These are phyloP conservation scores for Ramularia endophylla DNA, from an alignment of 2,329 filamentous ascomycete genomes.

Conservation along the genomic window DNA sequence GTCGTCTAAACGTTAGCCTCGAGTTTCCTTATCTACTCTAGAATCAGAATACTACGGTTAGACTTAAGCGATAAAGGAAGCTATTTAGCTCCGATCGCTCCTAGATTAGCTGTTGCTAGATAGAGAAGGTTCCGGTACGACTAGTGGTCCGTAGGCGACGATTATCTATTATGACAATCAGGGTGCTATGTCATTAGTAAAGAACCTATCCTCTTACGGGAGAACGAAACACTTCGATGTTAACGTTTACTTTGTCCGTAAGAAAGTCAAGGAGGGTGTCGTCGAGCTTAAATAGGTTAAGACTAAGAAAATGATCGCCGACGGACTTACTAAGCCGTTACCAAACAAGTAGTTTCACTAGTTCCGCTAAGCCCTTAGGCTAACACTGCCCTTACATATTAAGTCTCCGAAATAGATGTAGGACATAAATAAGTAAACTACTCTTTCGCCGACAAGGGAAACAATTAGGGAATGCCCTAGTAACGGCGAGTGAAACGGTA, in stretches of 20 bases:
- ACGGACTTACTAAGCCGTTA: slow-evolving; percentile 4
- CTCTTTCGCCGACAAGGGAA: no score
- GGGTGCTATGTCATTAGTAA: slow-evolving; percentile 5
- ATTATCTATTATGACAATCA: slow-evolving; percentile 7
- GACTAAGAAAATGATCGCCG: slow-evolving; percentile 1
- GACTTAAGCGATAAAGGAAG: slow-evolving; percentile 19
- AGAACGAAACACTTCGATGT: slow-evolving; percentile 4
- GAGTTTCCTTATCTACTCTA: slow-evolving; percentile 16
- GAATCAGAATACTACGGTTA: slow-evolving; percentile 22
- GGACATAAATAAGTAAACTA: no score
- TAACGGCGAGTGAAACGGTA: no score
- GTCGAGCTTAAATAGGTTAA: slow-evolving; percentile 5
- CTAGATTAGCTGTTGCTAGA: not conserved
- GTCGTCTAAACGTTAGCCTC: slow-evolving; percentile 19
- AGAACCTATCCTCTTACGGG: slow-evolving; percentile 3
- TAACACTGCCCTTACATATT: not conserved
- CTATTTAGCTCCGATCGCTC: slow-evolving; percentile 16
- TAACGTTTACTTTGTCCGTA: slow-evolving; percentile 1
- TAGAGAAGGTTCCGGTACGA: not conserved
- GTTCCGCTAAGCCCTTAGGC: not conserved
- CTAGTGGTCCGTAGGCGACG: slow-evolving; percentile 3
- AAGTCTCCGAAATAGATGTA: not conserved
- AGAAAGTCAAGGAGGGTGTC: slow-evolving; percentile 2
- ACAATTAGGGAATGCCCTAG: no score
- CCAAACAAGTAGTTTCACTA: not conserved